Evolutionary conservation across 164 flowering plant species (phyloP), one percentile per base, ranked within the genome.

Genomic region (Dillenia suffruticosa): DNA sequence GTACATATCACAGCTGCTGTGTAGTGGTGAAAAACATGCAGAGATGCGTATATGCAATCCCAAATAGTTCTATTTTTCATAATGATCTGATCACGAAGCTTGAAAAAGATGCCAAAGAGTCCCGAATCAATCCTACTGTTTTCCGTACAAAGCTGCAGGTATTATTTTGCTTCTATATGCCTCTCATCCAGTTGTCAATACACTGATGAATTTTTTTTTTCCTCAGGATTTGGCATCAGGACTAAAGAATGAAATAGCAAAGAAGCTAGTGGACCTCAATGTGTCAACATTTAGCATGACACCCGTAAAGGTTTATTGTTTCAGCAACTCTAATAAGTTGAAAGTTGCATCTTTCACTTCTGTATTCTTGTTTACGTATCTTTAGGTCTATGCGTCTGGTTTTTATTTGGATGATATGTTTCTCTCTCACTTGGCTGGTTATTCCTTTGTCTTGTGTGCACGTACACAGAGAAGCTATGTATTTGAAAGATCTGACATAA

Each of bases 11-110:
- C 1, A 95, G 99, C 72, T 95, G 98, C 72, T 90, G 99, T 68
- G 86, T 81, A 58, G 88, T 92, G 66, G 91, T 95, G 17, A 95
- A 80, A 81, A 92, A 92, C 65, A 84, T 85, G 83, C 89, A 84
- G 69, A 84, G 98, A 77, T 88, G 99, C 68, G 76, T 92, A 12
- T 92, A 77, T 77, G 99, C 97, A 46, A 73, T 95, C 64, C 99
- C 99, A 65, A 72, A 69, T 58, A 71, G 57, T 62, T 73, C 82
- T 44, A 55, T 88, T 2, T 80, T 92, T 71, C 72, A 71, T 45
- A 71, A 75, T 65, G 82, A 82, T 58, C 79, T 57, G 51, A 74
- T 86, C 22, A 50, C 68, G 58, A 83, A 81, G 77, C 83, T 84
- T 57, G 96, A 89, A 68, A 82, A 78, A 61, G 87, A 82, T 58